Base-by-base conservation (phyloP, 164 flowering plant species). In the Aristolochia californica region DNA sequence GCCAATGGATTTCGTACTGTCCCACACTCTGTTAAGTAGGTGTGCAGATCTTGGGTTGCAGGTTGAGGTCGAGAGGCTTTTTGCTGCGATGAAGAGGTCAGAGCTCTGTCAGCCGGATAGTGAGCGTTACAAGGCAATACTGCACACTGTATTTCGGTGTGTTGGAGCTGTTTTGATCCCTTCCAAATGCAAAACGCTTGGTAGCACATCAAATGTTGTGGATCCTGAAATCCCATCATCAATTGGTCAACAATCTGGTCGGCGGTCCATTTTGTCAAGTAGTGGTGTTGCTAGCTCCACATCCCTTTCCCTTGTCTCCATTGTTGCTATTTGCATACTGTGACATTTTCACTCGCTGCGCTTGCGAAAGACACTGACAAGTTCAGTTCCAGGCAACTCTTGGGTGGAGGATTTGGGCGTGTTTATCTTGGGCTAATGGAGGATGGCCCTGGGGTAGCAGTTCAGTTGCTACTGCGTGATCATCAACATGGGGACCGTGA, bases 321-420 rank as follows among this genome's bases (percentile, higher is more conserved):
- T 83, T 66, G 84, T 89, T 78, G 83, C 90, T 51, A 71, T 78
- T 52, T 82, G 83, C 69, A 56, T 79, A 53, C 91, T 79, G 45
- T 83, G 68, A 87, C 84, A 64, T 94, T 90, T 75, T 40, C 85
- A 38, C 79, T 84, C 23, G 58, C 70, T 48, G 97, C 90, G 67
- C 76, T 94, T 50, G 86, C 79, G 66, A 85, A 78, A 68, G 95
- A 97, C 66, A 90, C 99, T 16, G 84, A 84, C 3, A 82, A 81
- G 62, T 90, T 90, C 69, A 80, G 85, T 70, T 72, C 80, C 21
- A 78, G 69, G 65, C 83, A 76, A 63, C 57, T 94, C 61, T 63
- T 88, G 58, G 97, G 99, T 47, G 97, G 98, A 48, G 97, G 97
- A 48, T 91, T 91, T 78, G 98, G 98, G 47, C 79, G 91, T 50